These are phyloP conservation scores for Entomophthora muscae DNA, from an alignment of 371 early-diverging fungal species.

Conservation along the genomic window DNA sequence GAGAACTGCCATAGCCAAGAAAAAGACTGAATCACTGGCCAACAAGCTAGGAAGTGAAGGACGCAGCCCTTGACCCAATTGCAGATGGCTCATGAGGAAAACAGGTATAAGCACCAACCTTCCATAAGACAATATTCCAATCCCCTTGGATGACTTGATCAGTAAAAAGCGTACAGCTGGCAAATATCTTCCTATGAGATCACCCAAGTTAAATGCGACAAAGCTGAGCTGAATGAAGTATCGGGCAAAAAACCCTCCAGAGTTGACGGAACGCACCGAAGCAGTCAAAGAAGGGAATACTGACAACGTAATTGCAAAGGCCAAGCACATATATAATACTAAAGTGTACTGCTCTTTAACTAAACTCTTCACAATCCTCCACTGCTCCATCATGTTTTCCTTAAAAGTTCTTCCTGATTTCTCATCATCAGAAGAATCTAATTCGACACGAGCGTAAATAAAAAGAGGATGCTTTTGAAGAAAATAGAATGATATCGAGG, in stretches of 20 bases:
- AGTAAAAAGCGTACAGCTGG: slow-evolving; percentile 16
- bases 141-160: slow-evolving; percentile 12
- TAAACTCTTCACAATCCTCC: not conserved
- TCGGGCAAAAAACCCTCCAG: slow-evolving; percentile 36
- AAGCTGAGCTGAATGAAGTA: slow-evolving; percentile 44
- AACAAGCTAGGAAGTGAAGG: slow-evolving; percentile 32
- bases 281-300: slow-evolving; percentile 63
- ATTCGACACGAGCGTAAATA: not conserved
- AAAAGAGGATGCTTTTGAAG: not conserved
- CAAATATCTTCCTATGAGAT: slow-evolving; percentile 50
- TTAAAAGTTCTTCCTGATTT: not conserved
- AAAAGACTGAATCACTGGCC: slow-evolving; percentile 33
- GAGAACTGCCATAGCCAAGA: slow-evolving; percentile 35
- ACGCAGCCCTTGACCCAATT: slow-evolving; percentile 15
- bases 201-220: slow-evolving; percentile 51
- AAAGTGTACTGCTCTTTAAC: not conserved
- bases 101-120: slow-evolving; percentile 44
- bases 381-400: not conserved
- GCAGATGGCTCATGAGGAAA: slow-evolving; percentile 48
- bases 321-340: slow-evolving; percentile 13
- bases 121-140: slow-evolving; percentile 22
- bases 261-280: slow-evolving; percentile 31
- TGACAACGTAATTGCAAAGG: slow-evolving; percentile 46
- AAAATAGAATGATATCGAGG: not conserved
- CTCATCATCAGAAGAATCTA: not conserved